These are phyloP conservation scores for Mimosa bimucronata DNA, from an alignment of 306 rosid genomes.

Conservation along the genomic window DNA sequence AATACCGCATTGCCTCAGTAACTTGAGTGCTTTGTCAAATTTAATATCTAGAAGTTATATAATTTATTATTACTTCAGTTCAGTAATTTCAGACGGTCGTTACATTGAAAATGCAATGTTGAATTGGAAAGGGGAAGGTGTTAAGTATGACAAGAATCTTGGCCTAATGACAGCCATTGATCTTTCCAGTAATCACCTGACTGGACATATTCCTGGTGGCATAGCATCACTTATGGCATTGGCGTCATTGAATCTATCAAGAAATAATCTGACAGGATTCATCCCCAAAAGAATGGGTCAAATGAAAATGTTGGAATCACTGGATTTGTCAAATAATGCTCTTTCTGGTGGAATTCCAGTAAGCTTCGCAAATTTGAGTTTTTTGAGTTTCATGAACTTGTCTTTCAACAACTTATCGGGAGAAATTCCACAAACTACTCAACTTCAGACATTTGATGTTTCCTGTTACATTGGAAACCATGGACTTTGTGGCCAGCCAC, in stretches of 20 bases:
- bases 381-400: neutral
- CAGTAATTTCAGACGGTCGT: too few relatives aligned
- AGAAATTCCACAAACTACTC: neutral
- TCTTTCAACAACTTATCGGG: neutral
- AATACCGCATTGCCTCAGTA: neutral
- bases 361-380: neutral
- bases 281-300: neutral
- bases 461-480: neutral
- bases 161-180: neutral
- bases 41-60: neutral
- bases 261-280: neutral
- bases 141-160: neutral
- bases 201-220: neutral
- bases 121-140: neutral
- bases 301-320: neutral
- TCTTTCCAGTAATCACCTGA: neutral
- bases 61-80: neutral
- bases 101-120: neutral
- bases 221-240: neutral
- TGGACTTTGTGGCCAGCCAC: slow-evolving; percentile 3
- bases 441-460: neutral
- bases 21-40: neutral
- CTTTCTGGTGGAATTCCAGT: neutral
- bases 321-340: neutral
- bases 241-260: neutral